phyloP scores from a whole-genome alignment of 2,329 filamentous ascomycete species.

The Pyrenochaeta sp. region DNA sequence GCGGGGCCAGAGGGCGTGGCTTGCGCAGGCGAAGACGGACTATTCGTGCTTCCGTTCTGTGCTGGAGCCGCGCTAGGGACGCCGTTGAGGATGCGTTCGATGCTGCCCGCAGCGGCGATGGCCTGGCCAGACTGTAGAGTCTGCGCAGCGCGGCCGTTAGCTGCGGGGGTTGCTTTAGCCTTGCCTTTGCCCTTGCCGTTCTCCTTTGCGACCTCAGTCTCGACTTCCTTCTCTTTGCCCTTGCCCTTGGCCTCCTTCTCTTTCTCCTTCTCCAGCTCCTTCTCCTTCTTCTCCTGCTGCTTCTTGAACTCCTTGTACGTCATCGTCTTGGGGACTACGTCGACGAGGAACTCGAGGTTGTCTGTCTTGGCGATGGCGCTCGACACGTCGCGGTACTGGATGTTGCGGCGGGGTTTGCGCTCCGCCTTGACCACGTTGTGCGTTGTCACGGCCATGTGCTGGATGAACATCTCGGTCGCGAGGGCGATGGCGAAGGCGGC shows the following conservation, averaged over 20 bases:
- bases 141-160: too few species aligned
- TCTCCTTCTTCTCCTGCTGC: constrained; percentile 53
- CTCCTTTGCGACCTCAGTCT: constrained; percentile 13
- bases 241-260: constrained; percentile 48
- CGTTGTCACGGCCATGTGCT: constrained; percentile 84
- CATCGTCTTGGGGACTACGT: constrained; percentile 86
- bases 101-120: too few species aligned
- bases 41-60: background rate
- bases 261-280: too few species aligned
- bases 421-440: constrained; percentile 91
- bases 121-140: too few species aligned
- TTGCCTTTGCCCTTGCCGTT: constrained; percentile 7
- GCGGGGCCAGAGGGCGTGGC: too few species aligned
- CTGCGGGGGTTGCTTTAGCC: too few species aligned
- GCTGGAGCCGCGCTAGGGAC: background rate
- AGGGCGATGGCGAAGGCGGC: constrained; percentile 93
- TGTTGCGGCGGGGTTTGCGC: constrained; percentile 87
- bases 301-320: constrained; percentile 82
- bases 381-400: constrained; percentile 95
- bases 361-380: constrained; percentile 87
- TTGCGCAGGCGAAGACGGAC: background rate
- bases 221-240: constrained; percentile 11
- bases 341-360: constrained; percentile 92
- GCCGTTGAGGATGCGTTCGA: too few species aligned
- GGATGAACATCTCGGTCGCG: constrained; percentile 95